Evolutionary conservation across 805 yeast genomes (phyloP), one percentile per base, ranked within the genome.

Genomic region (Metschnikowia sp.): DNA sequence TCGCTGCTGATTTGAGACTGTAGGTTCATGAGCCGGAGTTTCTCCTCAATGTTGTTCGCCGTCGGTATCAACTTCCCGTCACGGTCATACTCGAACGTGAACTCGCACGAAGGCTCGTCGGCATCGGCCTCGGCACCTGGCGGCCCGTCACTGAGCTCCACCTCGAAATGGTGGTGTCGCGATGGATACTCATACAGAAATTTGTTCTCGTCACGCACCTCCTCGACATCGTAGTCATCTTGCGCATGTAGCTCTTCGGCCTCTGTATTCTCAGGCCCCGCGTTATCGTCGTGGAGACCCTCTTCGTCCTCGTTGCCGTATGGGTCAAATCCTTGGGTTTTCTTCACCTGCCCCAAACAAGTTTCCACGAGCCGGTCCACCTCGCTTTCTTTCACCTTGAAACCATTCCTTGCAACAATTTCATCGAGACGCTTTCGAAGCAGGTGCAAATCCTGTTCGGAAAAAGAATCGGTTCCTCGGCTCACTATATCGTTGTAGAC

Each of bases 61-160:
- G 74, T 65, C n/a, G 76, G 75, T 3, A 52, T 38, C 34, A 72
- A 50, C 50, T 68, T 69, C 3, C 76, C 77, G 22, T 64, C 65
- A 34, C 59, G 60, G 49, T 72, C 75, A 51, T 72, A 72, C 49
- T 72, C 77, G 52, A 72, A 72, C 8, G 76, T 72, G 47, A 72
- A 70, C 49, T 72, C 76, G 52, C 75, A 72, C 15, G 73, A 67
- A 3, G 75, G 74, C 12, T 71, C 76, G 32, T 66, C 63, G 3
- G 63, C 50, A 19, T 47, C 51, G 13, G 36, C 44, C 48, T 63
- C 70, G 9, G 59, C 61, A 36, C 72, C 64, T 22, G 63, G 64
- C 1, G 70, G 65, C 3, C 63, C 62, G 11, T 69, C 58, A 45
- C 70, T 70, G 29, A 72, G 57, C 53, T 72, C 76, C 8, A 72